A percentile compares a stretch with the other conserved stretches of the same genome.
Evolutionary conservation across 768 basidiomycete genomes (phyloP).

Genomic region (Russula brevipes): DNA sequence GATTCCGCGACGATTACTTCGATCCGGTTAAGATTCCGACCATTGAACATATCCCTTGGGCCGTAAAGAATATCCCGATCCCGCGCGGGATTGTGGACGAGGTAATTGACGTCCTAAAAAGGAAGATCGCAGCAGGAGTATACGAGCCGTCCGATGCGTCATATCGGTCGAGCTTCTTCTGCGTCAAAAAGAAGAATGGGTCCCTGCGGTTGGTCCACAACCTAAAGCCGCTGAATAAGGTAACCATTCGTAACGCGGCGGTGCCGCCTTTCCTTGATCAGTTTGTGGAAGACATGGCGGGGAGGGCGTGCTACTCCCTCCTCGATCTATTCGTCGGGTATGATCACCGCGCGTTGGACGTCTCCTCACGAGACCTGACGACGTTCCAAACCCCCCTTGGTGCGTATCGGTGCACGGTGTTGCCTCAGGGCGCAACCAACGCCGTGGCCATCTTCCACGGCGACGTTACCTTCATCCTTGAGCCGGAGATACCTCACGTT

Average conservation of each 20-base stretch:
- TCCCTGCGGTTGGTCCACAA: conserved; percentile 25
- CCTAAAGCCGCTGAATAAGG: conserved; percentile 28
- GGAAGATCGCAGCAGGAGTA: too few species aligned
- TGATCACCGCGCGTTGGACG: background rate
- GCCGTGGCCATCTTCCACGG: too few species aligned
- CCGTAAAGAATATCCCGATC: background rate
- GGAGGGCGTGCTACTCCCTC: too few species aligned
- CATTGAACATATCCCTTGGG: background rate
- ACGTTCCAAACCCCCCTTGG: too few species aligned
- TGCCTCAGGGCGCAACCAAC: too few species aligned
- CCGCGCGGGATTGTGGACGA: background rate
- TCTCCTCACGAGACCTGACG: too few species aligned
- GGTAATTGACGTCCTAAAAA: background rate
- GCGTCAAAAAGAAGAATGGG: conserved; percentile 26
- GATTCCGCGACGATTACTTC: background rate
- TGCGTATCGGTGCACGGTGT: too few species aligned
- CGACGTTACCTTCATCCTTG: too few species aligned
- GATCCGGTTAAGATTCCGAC: background rate
- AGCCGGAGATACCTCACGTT: too few species aligned
- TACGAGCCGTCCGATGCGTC: background rate
- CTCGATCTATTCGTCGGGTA: too few species aligned
- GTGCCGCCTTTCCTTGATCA: background rate
- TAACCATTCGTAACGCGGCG: conserved; percentile 25
- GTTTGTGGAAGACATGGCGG: too few species aligned
- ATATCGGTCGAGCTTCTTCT: background rate